Evolutionary conservation across 148 eudicot species (phyloP).

Genomic region (Polygonum aviculare): DNA sequence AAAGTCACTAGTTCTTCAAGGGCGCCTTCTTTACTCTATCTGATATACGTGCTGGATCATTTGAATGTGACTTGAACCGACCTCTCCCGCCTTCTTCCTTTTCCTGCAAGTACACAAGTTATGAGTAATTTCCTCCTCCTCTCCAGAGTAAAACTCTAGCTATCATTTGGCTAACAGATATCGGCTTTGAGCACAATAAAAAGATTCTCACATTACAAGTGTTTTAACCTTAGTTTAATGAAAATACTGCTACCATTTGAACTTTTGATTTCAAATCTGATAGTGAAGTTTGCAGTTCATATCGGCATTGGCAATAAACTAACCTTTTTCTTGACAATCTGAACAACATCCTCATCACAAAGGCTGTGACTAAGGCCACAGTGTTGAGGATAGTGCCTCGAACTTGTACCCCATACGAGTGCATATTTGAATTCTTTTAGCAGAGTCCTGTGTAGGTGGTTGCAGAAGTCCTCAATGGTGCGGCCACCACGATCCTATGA

Average conservation of each 20-base stretch:
- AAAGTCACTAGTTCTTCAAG: constrained; percentile 35
- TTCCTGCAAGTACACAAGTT: constrained; percentile 39
- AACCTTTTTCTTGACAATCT: constrained; percentile 96
- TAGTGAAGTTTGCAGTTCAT: neutral
- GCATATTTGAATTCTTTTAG: constrained; percentile 93
- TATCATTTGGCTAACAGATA: neutral
- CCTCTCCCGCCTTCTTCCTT: constrained; percentile 89
- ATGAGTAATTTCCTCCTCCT: neutral
- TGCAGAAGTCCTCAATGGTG: constrained; percentile 85
- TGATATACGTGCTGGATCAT: constrained; percentile 70
- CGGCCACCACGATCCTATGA: constrained; percentile 94
- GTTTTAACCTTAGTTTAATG: neutral
- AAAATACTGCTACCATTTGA: neutral
- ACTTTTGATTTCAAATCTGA: neutral
- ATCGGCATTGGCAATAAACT: constrained; percentile 6
- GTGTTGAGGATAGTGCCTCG: constrained; percentile 95
- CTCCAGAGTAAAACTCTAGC: neutral
- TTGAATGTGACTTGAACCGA: constrained; percentile 90
- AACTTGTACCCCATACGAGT: constrained; percentile 90
- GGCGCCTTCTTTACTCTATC: constrained; percentile 97
- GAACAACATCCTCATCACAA: constrained; percentile 97
- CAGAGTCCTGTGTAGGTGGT: constrained; percentile 83
- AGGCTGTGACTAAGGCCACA: constrained; percentile 86
- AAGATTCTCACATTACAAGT: neutral
- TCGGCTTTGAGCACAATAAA: neutral